Percentiles rank a stretch among this genome's conserved stretches.
phyloP scores from a whole-genome alignment of 2,329 filamentous ascomycete species.

The Aspergillus fructus region DNA sequence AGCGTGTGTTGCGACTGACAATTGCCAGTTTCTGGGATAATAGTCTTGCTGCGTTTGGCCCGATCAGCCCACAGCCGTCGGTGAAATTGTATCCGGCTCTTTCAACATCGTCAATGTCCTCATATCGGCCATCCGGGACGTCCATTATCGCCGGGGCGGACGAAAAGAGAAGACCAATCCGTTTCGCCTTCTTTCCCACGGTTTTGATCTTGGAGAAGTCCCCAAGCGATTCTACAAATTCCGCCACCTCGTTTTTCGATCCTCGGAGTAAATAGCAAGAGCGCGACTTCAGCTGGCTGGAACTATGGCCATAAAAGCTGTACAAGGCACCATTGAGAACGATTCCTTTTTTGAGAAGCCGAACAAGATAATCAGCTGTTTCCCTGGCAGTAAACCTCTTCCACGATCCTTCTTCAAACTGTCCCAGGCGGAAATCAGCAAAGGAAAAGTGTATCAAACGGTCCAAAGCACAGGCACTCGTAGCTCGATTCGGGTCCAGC shows the following conservation, averaged over 20 bases:
- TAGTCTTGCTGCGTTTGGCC: background rate
- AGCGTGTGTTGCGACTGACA: background rate
- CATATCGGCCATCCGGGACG: background rate
- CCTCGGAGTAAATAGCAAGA: slow-evolving; percentile 3
- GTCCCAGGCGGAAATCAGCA: background rate
- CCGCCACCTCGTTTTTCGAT: background rate
- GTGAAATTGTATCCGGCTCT: background rate
- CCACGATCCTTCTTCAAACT: background rate
- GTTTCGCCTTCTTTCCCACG: slow-evolving; percentile 1
- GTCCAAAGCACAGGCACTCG: background rate
- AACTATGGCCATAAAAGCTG: slow-evolving; percentile 6
- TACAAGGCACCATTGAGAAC: background rate
- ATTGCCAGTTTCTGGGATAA: background rate
- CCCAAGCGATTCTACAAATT: background rate
- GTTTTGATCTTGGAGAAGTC: slow-evolving; percentile 3
- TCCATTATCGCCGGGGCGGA: background rate
- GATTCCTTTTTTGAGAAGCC: background rate
- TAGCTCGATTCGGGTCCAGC: background rate
- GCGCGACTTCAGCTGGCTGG: background rate
- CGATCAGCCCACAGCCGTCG: background rate
- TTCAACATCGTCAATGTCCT: background rate
- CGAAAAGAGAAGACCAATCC: slow-evolving; percentile 5
- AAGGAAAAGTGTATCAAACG: background rate
- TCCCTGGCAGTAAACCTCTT: background rate
- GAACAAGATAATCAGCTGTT: background rate